These are phyloP conservation scores for Talaromyces thailandensis DNA, from an alignment of 495 filamentous ascomycete genomes.

Conservation along the genomic window DNA sequence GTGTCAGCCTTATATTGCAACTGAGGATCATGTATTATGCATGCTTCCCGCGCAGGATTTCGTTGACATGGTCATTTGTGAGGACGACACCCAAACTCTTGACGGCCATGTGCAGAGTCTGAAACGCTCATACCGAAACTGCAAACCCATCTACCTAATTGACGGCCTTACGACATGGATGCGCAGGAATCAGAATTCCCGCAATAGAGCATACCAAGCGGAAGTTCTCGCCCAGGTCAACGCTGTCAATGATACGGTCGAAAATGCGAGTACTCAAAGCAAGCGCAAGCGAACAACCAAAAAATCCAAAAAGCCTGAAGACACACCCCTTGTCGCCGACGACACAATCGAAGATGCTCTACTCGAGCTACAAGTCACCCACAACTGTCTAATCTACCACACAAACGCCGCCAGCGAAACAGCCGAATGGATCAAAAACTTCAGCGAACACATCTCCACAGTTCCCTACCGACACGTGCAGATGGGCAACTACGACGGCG, in stretches of 20 bases:
- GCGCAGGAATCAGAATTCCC: slow-evolving; percentile 57
- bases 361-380: slow-evolving; percentile 59
- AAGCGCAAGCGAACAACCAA: slow-evolving; percentile 12
- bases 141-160: slow-evolving; percentile 64
- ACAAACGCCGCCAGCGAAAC: slow-evolving; percentile 53
- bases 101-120: slow-evolving; percentile 51
- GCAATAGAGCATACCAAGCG: slow-evolving; percentile 58
- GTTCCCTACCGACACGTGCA: slow-evolving; percentile 56
- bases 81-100: slow-evolving; percentile 32
- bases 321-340: slow-evolving; percentile 51
- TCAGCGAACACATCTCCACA: slow-evolving; percentile 74
- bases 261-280: slow-evolving; percentile 13
- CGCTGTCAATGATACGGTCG: slow-evolving; percentile 6
- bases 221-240: slow-evolving; percentile 48
- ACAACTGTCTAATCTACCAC: slow-evolving; percentile 64
- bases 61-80: slow-evolving; percentile 46
- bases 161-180: slow-evolving; percentile 62
- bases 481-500: slow-evolving; percentile 36
- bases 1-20: slow-evolving; percentile 41
- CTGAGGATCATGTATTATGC: slow-evolving; percentile 61
- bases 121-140: slow-evolving; percentile 40
- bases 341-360: slow-evolving; percentile 67
- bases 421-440: slow-evolving; percentile 67
- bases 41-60: slow-evolving; percentile 61
- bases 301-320: slow-evolving; percentile 33